Percentiles rank a stretch among this genome's conserved stretches.
Evolutionary conservation across 176 grass and related monocot genomes (phyloP).

Genomic region (Oryza brachyantha): DNA sequence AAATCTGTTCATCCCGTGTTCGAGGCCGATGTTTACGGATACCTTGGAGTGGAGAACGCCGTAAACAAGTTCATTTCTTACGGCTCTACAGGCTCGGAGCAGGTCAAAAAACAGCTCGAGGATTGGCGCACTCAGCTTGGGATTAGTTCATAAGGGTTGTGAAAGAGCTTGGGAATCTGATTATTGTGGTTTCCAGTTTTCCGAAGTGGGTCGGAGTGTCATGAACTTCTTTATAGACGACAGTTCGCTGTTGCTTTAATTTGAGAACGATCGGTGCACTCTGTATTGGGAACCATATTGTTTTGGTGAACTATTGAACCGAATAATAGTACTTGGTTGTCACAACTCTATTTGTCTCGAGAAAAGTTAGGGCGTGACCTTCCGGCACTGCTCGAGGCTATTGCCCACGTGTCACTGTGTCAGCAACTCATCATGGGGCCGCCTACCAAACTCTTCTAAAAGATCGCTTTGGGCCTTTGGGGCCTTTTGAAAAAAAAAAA

Average conservation of each 20-base stretch:
- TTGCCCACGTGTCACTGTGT: too few relatives aligned
- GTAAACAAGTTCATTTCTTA: constrained; percentile 93
- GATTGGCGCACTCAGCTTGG: constrained; percentile 63
- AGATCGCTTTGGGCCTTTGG: too few relatives aligned
- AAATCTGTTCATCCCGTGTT: constrained; percentile 68
- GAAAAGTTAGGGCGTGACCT: background rate
- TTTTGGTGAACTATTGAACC: background rate
- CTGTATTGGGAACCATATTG: background rate
- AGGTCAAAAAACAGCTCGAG: constrained; percentile 73
- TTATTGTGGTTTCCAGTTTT: constrained; percentile 10
- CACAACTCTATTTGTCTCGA: background rate
- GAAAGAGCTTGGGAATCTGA: constrained; percentile 25
- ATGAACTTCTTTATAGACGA: constrained; percentile 12
- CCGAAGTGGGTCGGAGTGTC: background rate
- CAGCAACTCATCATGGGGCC: too few relatives aligned
- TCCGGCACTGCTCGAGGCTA: too few relatives aligned
- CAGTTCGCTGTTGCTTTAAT: background rate
- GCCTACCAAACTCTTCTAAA: too few relatives aligned
- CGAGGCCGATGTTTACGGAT: constrained; percentile 70
- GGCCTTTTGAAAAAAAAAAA: too few relatives aligned
- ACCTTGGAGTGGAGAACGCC: constrained; percentile 78
- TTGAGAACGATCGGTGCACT: background rate
- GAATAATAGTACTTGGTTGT: background rate
- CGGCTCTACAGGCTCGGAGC: constrained; percentile 74
- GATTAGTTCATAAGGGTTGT: constrained; percentile 26